Base-by-base conservation (phyloP, 2,329 filamentous ascomycete genomes). In the Aspergillus fischeri region DNA sequence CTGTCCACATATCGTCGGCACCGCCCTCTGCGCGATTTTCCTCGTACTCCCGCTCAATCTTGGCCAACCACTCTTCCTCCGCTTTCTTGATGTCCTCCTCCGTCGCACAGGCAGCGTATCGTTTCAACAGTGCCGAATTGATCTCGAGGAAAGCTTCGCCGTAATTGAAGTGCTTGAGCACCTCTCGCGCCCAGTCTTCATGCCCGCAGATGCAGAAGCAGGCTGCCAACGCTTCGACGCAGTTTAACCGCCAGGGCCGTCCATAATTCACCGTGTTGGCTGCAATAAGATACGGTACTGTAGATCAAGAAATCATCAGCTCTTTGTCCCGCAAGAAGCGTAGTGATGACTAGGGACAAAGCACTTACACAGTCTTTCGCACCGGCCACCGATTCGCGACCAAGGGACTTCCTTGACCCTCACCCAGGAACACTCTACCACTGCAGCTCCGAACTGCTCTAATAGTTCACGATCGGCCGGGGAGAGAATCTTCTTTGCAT, bases 201-300 rank as follows among this genome's bases (percentile, higher is more conserved):
- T 94, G 91, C 4, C 94, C 91, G 67, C 93, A 97, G 62, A 99
- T 99, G 68, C 84, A 90, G 70, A 96, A 99, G 24, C 90, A 91
- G 3, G 94, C 93, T 0, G 92, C 94, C 49, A 99, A 80, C 3
- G 94, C 94, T 78, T 99, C 94, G 29, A 92, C 94, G 67, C 94
- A 99, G 75, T 99, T 99, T 61, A 99, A 75, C 54, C 92, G 83
- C 90, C 92, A 97, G 4, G 94, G 94, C 69, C 91, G 90, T 59
- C 94, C 94, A 76, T 99, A 99, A 77, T 99, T 99, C 70, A 97
- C 94, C 1, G 90, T 89, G 73, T 99, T 99, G 50, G 94, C 94
- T 5, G 94, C 94, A 51, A 99, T 92, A 7, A 99, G 86, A 73
- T 99, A 99, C 0, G 94, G 94, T 56, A 99, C 78, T 78, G 54